Evolutionary conservation across 2,329 filamentous ascomycete species (phyloP).

Genomic region (Diatrype stigma): DNA sequence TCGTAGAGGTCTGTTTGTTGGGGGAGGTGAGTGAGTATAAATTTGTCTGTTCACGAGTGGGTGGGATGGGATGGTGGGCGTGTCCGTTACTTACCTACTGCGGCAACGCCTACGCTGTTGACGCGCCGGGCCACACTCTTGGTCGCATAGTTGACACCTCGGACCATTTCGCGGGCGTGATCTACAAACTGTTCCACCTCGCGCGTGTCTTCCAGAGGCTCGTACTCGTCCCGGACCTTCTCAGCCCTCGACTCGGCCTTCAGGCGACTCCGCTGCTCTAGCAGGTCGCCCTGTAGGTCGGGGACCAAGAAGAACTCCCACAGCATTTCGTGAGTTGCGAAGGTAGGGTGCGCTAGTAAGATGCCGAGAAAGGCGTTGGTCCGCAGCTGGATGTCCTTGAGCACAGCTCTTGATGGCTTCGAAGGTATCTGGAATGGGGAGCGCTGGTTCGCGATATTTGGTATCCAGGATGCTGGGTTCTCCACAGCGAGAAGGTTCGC

Average conservation of each 20-base stretch:
- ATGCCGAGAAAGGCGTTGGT: conserved; percentile 87
- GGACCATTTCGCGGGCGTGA: conserved; percentile 84
- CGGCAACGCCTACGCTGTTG: conserved; percentile 65
- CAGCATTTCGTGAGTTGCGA: conserved; percentile 92
- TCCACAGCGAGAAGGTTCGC: conserved; percentile 79
- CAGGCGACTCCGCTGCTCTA: conserved; percentile 79
- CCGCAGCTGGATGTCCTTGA: conserved; percentile 82
- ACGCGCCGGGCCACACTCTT: conserved; percentile 77
- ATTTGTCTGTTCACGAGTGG: too few relatives aligned
- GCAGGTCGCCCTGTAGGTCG: conserved; percentile 84
- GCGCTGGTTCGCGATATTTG: conserved; percentile 69
- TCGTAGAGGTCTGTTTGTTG: conserved; percentile 60
- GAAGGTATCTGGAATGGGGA: conserved; percentile 92
- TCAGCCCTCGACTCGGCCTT: conserved; percentile 83
- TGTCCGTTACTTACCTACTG: conserved; percentile 45
- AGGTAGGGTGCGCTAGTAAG: conserved; percentile 83
- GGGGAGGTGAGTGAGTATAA: conserved; percentile 15
- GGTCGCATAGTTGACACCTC: conserved; percentile 77
- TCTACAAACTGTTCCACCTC: conserved; percentile 93
- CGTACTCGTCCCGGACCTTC: conserved; percentile 82
- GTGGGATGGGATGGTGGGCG: not conserved
- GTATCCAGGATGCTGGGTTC: conserved; percentile 93
- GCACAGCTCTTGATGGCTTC: conserved; percentile 78
- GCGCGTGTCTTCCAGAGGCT: conserved; percentile 74
- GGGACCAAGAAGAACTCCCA: conserved; percentile 99